Evolutionary conservation across 345 rosid genomes (phyloP).

Genomic region (Nasturtium officinale): DNA sequence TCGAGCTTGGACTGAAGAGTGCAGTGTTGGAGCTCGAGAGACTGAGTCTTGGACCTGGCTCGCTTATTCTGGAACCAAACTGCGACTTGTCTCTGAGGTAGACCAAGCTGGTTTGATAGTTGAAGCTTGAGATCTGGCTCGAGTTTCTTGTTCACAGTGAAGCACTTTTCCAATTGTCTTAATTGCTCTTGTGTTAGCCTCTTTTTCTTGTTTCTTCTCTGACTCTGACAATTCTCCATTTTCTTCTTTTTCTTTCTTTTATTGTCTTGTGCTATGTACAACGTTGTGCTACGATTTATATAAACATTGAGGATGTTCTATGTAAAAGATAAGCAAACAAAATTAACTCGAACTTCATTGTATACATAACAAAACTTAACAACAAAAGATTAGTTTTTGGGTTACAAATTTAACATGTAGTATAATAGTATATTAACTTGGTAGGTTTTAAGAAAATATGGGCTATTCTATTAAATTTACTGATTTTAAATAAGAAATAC

Average conservation of each 20-base stretch:
- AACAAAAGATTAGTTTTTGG: not conserved
- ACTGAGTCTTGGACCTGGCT: constrained; percentile 85
- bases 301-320: constrained; percentile 16
- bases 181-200: constrained; percentile 77
- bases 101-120: constrained; percentile 64
- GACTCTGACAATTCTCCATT: constrained; percentile 37
- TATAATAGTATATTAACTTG: not conserved
- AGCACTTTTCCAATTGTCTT: constrained; percentile 69
- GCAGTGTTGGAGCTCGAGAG: constrained; percentile 64
- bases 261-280: constrained; percentile 23
- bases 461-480: not conserved
- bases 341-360: not conserved
- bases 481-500: not conserved
- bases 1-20: constrained; percentile 63
- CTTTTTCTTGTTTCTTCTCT: constrained; percentile 48
- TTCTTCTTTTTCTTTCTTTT: not conserved
- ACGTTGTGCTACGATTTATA: constrained; percentile 45
- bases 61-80: constrained; percentile 97
- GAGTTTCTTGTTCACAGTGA: constrained; percentile 68
- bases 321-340: constrained; percentile 9
- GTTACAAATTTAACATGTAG: not conserved
- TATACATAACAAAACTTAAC: not conserved
- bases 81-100: constrained; percentile 83
- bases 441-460: not conserved
- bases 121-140: constrained; percentile 72